These are phyloP conservation scores for Brassica rapa DNA, from an alignment of 345 rosid species.

Conservation along the genomic window DNA sequence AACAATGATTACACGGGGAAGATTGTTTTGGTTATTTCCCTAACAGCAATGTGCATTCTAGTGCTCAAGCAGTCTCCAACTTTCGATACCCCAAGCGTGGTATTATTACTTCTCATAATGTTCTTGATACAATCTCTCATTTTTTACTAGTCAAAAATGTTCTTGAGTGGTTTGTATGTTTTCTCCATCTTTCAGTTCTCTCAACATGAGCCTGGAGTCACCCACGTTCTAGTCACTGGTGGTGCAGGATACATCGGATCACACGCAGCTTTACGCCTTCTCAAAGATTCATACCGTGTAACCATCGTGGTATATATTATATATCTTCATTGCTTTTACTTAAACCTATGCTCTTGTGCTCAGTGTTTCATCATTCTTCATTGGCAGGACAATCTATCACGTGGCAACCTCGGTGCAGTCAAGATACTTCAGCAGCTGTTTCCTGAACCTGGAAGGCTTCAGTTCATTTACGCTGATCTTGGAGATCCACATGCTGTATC, in stretches of 20 bases:
- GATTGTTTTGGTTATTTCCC: constrained; percentile 62
- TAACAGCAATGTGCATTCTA: constrained; percentile 77
- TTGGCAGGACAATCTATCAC: constrained; percentile 57
- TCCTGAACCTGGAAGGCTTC: constrained; percentile 60
- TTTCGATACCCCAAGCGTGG: constrained; percentile 50
- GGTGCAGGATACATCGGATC: constrained; percentile 97
- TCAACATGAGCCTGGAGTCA: constrained; percentile 60
- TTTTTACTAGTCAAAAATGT: not conserved
- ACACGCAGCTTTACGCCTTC: constrained; percentile 78
- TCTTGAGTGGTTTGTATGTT: not conserved
- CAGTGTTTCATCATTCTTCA: not conserved
- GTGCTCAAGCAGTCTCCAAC: constrained; percentile 79
- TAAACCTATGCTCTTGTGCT: not conserved
- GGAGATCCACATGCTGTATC: constrained; percentile 63
- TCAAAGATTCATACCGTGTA: constrained; percentile 72
- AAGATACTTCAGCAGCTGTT: constrained; percentile 49
- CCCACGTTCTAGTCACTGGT: constrained; percentile 89
- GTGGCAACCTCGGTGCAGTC: constrained; percentile 34
- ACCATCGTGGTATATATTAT: constrained; percentile 66
- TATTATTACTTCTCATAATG: constrained; percentile 17
- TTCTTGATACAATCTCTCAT: not conserved
- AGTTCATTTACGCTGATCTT: constrained; percentile 58
- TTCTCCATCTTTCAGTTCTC: constrained; percentile 54
- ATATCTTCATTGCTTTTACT: not conserved
- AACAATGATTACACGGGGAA: constrained; percentile 60